Percentiles rank a stretch among this genome's conserved stretches.
These are phyloP conservation scores for Penicillium sp. DNA, from an alignment of 2,329 filamentous ascomycete species.

Conservation along the genomic window DNA sequence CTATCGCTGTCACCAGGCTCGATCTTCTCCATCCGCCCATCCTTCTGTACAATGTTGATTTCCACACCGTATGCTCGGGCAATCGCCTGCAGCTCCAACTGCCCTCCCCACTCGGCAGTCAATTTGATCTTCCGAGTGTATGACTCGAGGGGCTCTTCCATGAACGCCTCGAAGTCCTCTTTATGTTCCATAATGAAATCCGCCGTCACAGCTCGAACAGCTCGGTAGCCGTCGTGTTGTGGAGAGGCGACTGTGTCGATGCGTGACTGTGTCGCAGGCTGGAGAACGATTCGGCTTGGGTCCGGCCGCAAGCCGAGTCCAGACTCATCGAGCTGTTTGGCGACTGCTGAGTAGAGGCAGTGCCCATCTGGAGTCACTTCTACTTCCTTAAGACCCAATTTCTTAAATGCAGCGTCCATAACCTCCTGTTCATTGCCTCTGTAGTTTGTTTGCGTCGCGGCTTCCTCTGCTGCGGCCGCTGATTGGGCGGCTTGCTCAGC, in stretches of 20 bases:
- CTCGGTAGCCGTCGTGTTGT: constrained; percentile 57
- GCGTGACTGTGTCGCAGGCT: constrained; percentile 30
- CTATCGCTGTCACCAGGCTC: constrained; percentile 48
- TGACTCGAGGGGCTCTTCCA: constrained; percentile 72
- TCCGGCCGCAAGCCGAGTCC: constrained; percentile 40
- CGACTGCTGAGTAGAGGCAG: constrained; percentile 88
- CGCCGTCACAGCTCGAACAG: constrained; percentile 69
- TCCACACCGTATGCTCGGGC: constrained; percentile 75
- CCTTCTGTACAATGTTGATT: constrained; percentile 79
- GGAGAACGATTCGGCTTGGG: constrained; percentile 34
- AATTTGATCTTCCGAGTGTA: constrained; percentile 77
- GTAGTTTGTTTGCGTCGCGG: constrained; percentile 69
- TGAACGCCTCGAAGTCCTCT: constrained; percentile 81
- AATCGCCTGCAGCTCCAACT: constrained; percentile 83
- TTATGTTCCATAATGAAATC: constrained; percentile 70
- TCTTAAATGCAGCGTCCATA: constrained; percentile 67
- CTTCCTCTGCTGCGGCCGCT: constrained; percentile 70
- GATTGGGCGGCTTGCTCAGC: constrained; percentile 75
- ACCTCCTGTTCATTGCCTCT: constrained; percentile 66
- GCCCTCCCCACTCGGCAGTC: constrained; percentile 94
- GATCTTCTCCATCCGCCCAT: constrained; percentile 76
- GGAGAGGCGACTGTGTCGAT: constrained; percentile 35
- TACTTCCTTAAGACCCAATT: constrained; percentile 66
- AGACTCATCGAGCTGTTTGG: constrained; percentile 69
- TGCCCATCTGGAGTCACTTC: constrained; percentile 88